Base-by-base conservation (phyloP, 2,329 filamentous ascomycete genomes). In the Helotiales sp. region DNA sequence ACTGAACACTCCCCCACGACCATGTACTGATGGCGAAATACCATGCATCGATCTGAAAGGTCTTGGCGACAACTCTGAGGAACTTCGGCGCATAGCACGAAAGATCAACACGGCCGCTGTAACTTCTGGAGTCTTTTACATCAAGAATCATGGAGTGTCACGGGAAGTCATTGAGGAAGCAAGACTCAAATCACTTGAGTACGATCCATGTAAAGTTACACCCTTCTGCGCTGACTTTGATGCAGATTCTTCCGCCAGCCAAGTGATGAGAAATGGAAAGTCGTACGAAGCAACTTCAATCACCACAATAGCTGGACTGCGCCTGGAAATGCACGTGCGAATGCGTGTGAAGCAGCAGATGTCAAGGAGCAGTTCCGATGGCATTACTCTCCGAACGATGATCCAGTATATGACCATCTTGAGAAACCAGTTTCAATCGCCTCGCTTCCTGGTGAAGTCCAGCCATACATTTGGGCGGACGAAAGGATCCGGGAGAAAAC, bases 301-400 rank as follows among this genome's bases (percentile, higher is more conserved):
- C 44, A 48, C 44, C 44, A 48, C 44, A 48, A 48, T 22, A 25
- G 44, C 7, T 48, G 44, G 44, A 48, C 44, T 31, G 44, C 44
- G 2, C 44, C 44, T 30, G 25, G 25, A n/a, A 48, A 48, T 22
- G 44, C 44, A 31, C 25, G 29, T 29, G 44, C 44, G 7, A 48
- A 48, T 31, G 44, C 44, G 6, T 19, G 25, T n/a, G 44, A 48
- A 48, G 25, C 24, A 31, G n/a, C 29, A 17, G 44, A 48, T 17
- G 44, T 48, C 6, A 48, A 48, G 17, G 46, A 48, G 24, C 46
- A 48, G 19, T 48, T 48, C 17, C 25, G 27, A 48, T 48, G 44
- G 44, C 44, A 48, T 17, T 48, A 48, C 27, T 30, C 25, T 30
- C 25, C 13, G 15, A 30, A 29, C 17, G 13, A 48, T 12, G 44